Percentiles rank a stretch among this genome's conserved stretches.
Conservation (phyloP, 495 filamentous ascomycete species). For the Ascodesmis nigricans region DNA sequence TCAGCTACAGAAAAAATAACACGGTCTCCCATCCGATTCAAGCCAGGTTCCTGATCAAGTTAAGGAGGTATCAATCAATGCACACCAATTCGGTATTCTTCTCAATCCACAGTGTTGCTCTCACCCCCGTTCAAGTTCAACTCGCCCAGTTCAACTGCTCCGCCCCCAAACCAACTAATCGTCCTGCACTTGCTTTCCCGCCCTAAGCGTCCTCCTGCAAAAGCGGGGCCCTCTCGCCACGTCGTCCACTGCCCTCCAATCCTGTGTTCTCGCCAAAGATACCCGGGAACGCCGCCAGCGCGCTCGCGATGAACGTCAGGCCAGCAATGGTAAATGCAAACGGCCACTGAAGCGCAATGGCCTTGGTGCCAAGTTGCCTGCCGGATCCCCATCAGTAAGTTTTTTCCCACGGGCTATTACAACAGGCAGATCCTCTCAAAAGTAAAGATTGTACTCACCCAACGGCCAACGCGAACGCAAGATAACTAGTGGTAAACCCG, state of each 20-base stretch:
- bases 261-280: conserved; percentile 33
- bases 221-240: conserved; percentile 27
- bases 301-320: conserved; percentile 44
- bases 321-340: conserved; percentile 67
- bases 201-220: conserved; percentile 20
- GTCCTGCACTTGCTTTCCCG: no score
- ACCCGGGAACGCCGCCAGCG: conserved; percentile 40
- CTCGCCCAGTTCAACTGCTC: no score
- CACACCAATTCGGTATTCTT: no score
- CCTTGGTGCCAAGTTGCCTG: conserved; percentile 42
- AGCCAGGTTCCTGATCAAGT: no score
- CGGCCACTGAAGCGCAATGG: conserved; percentile 69
- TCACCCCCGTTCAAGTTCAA: no score
- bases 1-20: neutral
- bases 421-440: neutral
- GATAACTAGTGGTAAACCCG: conserved; percentile 51
- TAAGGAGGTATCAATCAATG: no score
- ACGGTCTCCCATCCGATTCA: neutral
- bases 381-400: neutral
- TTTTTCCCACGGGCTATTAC: neutral
- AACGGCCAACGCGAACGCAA: conserved; percentile 53
- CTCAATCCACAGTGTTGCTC: no score
- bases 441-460: conserved; percentile 16
- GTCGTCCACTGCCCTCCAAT: conserved; percentile 23
- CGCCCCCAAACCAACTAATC: no score